Evolutionary conservation across 2,329 filamentous ascomycete genomes (phyloP).

Genomic region (Beauveria australis): DNA sequence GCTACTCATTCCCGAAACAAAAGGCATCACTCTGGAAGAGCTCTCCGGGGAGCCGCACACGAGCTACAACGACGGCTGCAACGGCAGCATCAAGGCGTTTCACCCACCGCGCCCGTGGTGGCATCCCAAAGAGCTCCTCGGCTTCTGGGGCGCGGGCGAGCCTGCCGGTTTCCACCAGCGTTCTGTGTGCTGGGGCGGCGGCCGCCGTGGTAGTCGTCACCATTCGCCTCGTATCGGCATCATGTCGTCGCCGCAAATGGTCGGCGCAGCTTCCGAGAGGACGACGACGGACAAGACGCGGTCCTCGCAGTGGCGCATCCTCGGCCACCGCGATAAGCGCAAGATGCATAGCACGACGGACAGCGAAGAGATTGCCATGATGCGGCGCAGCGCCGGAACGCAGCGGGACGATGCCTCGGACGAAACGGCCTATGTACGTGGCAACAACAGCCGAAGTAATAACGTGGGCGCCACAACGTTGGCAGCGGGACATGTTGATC

Average conservation of each 20-base stretch:
- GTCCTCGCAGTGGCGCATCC: not conserved
- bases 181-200: constrained; percentile 12
- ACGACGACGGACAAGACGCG: not conserved
- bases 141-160: constrained; percentile 39
- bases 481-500: not conserved
- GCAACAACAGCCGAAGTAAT: constrained; percentile 6
- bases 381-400: not conserved
- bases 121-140: constrained; percentile 37
- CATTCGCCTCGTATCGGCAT: constrained; percentile 28
- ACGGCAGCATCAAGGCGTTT: constrained; percentile 34
- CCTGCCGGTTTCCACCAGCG: constrained; percentile 42
- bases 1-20: constrained; percentile 70
- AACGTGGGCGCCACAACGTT: not conserved
- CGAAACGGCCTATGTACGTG: not conserved
- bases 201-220: constrained; percentile 16
- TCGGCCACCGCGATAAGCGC: not conserved
- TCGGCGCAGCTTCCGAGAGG: not conserved
- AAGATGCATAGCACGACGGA: not conserved
- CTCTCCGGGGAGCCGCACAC: constrained; percentile 59
- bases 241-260: constrained; percentile 30
- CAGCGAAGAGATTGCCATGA: constrained; percentile 9
- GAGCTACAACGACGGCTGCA: constrained; percentile 44
- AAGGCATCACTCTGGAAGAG: constrained; percentile 64
- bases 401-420: not conserved
- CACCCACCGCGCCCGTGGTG: constrained; percentile 24